These are phyloP conservation scores for Remersonia thermophila DNA, from an alignment of 2,329 filamentous ascomycete species.

Conservation along the genomic window DNA sequence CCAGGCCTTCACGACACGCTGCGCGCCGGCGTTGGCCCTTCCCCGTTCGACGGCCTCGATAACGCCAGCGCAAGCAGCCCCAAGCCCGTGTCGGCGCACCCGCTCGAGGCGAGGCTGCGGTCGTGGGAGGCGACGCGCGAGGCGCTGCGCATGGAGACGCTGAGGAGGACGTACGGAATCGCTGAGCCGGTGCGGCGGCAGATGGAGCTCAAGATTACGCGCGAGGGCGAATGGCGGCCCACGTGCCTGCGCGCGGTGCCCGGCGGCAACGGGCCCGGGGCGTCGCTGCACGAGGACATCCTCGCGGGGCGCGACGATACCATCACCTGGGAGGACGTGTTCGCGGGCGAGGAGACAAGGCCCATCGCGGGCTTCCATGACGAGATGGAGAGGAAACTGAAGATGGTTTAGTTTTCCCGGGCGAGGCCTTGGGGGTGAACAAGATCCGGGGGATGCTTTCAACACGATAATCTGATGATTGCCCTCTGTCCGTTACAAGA, in stretches of 20 bases:
- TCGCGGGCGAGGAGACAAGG: slow-evolving; percentile 62
- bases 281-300: slow-evolving; percentile 79
- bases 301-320: slow-evolving; percentile 65
- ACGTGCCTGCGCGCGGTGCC: slow-evolving; percentile 36
- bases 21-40: slow-evolving; percentile 66
- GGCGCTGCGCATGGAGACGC: slow-evolving; percentile 70
- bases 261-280: slow-evolving; percentile 34
- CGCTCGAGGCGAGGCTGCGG: slow-evolving; percentile 79
- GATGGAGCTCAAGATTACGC: slow-evolving; percentile 89
- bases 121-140: slow-evolving; percentile 89
- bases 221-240: slow-evolving; percentile 69
- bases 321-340: slow-evolving; percentile 90
- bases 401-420: slow-evolving; percentile 43
- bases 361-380: slow-evolving; percentile 65
- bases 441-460: too few species aligned
- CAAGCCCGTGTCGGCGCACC: slow-evolving; percentile 60
- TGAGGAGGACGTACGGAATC: slow-evolving; percentile 80
- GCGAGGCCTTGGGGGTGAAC: neutral
- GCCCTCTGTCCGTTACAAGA: too few species aligned
- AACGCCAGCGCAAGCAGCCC: slow-evolving; percentile 18
- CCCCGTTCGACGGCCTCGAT: slow-evolving; percentile 26
- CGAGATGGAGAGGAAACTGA: slow-evolving; percentile 87
- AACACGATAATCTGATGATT: too few species aligned
- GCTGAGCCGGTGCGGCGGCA: slow-evolving; percentile 82
- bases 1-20: slow-evolving; percentile 90